Conservation (phyloP, 345 rosid genomes). For the Laguncularia racemosa region DNA sequence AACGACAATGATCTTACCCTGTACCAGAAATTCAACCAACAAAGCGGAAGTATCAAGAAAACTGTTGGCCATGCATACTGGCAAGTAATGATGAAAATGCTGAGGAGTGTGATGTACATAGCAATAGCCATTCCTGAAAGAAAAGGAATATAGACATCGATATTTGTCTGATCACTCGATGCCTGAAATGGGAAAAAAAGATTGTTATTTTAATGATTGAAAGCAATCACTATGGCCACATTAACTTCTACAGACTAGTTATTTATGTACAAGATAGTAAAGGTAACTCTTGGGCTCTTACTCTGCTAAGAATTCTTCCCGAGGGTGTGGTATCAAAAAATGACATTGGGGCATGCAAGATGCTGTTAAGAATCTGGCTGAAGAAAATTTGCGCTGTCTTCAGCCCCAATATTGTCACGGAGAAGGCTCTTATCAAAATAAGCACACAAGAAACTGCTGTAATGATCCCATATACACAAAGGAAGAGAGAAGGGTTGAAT, state of each 20-base stretch:
- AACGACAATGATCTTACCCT: constrained; percentile 46
- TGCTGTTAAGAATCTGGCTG: constrained; percentile 61
- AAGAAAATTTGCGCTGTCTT: constrained; percentile 79
- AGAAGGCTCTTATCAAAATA: constrained; percentile 39
- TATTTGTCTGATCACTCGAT: constrained; percentile 74
- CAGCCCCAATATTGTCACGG: constrained; percentile 59
- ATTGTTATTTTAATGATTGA: too few species aligned
- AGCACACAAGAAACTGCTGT: constrained; percentile 50
- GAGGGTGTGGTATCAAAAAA: constrained; percentile 97
- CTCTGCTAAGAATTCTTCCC: constrained; percentile 90
- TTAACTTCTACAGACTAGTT: constrained; percentile 2
- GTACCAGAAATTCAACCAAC: constrained; percentile 82
- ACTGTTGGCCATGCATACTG: constrained; percentile 94
- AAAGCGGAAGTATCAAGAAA: constrained; percentile 76
- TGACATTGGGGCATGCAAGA: constrained; percentile 96
- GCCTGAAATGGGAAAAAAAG: constrained; percentile 40
- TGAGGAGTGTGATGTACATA: constrained; percentile 64
- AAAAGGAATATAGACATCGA: constrained; percentile 74
- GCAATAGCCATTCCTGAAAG: constrained; percentile 41
- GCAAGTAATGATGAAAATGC: constrained; percentile 80
- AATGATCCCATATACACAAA: constrained; percentile 51
- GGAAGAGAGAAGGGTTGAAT: constrained; percentile 52
- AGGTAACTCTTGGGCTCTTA: constrained; percentile 19
- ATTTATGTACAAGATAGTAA: constrained; percentile 1
- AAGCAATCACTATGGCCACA: not conserved